Evolutionary conservation across 768 basidiomycete species (phyloP).

Genomic region (Suillus cothurnatus): DNA sequence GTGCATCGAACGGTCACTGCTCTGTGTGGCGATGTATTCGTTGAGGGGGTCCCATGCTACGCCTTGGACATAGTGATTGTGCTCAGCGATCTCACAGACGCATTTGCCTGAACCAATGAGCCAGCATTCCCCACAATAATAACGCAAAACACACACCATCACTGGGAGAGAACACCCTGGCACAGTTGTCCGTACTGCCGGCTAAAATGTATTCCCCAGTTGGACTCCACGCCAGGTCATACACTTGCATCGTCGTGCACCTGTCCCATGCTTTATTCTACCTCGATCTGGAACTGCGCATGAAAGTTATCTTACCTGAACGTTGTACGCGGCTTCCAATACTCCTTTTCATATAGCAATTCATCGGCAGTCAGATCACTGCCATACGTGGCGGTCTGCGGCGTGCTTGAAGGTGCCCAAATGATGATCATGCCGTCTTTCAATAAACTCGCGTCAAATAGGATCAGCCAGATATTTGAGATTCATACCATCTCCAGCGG

Average conservation of each 20-base stretch:
- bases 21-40: slow-evolving; percentile 97
- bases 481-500: slow-evolving; percentile 91
- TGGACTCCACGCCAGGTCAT: slow-evolving; percentile 97
- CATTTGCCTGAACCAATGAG: slow-evolving; percentile 63
- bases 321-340: slow-evolving; percentile 88
- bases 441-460: slow-evolving; percentile 10
- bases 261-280: slow-evolving; percentile 41
- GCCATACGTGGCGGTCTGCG: slow-evolving; percentile 76
- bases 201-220: slow-evolving; percentile 92
- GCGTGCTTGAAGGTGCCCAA: slow-evolving; percentile 83
- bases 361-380: slow-evolving; percentile 80
- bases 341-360: slow-evolving; percentile 87
- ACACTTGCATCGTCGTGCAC: slow-evolving; percentile 94
- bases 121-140: slow-evolving; percentile 5
- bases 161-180: slow-evolving; percentile 73
- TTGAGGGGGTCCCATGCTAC: slow-evolving; percentile 99
- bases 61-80: slow-evolving; percentile 96
- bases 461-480: slow-evolving; percentile 10
- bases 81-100: slow-evolving; percentile 89
- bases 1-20: slow-evolving; percentile 95
- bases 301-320: slow-evolving; percentile 59
- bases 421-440: slow-evolving; percentile 96
- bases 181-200: slow-evolving; percentile 97
- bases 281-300: slow-evolving; percentile 8
- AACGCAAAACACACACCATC: slow-evolving; percentile 57